A percentile compares a stretch with the other conserved stretches of the same genome.
phyloP scores from a whole-genome alignment of 2,329 filamentous ascomycete species.

The Exophiala spinifera region DNA sequence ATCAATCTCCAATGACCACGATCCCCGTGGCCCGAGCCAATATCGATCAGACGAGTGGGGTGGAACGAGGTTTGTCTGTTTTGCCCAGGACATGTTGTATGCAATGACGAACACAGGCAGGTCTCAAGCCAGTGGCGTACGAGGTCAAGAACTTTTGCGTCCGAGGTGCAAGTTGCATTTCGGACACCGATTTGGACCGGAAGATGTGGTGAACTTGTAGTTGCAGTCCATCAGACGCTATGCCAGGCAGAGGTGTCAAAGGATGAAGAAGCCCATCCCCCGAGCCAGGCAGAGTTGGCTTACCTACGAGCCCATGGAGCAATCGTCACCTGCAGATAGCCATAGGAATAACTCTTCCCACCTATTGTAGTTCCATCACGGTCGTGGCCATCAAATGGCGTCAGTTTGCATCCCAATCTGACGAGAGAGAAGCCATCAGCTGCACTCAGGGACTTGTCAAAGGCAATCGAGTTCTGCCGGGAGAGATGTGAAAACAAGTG shows the following conservation, averaged over 20 bases:
- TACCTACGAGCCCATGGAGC: slow-evolving; percentile 2
- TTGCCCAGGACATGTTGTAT: slow-evolving; percentile 1
- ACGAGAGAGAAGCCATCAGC: slow-evolving; percentile 1
- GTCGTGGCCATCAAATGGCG: slow-evolving; percentile 1
- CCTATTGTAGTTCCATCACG: neutral
- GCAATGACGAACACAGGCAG: neutral
- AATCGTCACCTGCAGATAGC: slow-evolving; percentile 13
- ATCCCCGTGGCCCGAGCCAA: neutral
- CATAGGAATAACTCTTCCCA: slow-evolving; percentile 13
- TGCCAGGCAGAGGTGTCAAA: neutral
- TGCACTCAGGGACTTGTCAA: slow-evolving; percentile 12
- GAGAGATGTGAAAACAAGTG: slow-evolving; percentile 6
- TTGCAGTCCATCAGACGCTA: neutral
- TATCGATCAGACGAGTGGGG: slow-evolving; percentile 14
- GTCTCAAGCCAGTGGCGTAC: slow-evolving; percentile 9
- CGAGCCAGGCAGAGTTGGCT: neutral
- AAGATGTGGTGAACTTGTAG: neutral
- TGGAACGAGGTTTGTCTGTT: neutral
- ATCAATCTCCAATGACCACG: slow-evolving; percentile 5
- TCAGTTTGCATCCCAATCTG: slow-evolving; percentile 15
- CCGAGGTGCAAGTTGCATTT: slow-evolving; percentile 8
- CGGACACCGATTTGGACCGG: slow-evolving; percentile 1
- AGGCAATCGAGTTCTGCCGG: slow-evolving; percentile 6
- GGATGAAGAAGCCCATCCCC: neutral
- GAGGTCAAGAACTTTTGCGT: slow-evolving; percentile 11